Evolutionary conservation across 192 early-diverging fungal species (phyloP).

Genomic region (Chytriomyces confervae): DNA sequence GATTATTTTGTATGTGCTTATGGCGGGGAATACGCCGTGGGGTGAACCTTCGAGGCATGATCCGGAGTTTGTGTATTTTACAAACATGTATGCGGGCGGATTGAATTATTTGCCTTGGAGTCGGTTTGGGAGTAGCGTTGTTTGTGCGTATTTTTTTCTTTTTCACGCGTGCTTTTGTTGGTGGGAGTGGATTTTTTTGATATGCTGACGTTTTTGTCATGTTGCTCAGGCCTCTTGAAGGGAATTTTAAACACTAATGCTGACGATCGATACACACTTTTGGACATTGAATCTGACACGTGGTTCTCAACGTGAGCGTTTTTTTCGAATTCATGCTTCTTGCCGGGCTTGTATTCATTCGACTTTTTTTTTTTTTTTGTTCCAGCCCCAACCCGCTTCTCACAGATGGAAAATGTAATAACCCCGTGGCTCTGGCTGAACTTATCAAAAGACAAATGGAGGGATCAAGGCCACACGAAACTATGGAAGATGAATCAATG

Average conservation of each 20-base stretch:
- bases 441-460: slow-evolving; percentile 49
- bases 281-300: slow-evolving; percentile 49
- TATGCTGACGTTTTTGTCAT: background rate
- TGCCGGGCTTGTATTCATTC: background rate
- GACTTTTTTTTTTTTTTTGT: background rate
- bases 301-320: slow-evolving; percentile 59
- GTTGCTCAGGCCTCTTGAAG: slow-evolving; percentile 42
- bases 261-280: slow-evolving; percentile 47
- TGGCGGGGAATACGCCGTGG: slow-evolving; percentile 78
- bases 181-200: background rate
- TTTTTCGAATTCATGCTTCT: background rate
- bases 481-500: slow-evolving; percentile 2
- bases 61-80: slow-evolving; percentile 61
- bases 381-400: slow-evolving; percentile 59
- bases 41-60: slow-evolving; percentile 66
- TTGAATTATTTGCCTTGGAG: slow-evolving; percentile 60
- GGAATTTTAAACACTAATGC: slow-evolving; percentile 59
- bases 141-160: slow-evolving; percentile 21
- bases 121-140: slow-evolving; percentile 35
- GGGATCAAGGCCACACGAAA: background rate
- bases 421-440: slow-evolving; percentile 61
- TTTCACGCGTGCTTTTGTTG: background rate
- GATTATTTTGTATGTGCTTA: slow-evolving; percentile 71
- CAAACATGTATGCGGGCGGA: slow-evolving; percentile 39
- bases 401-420: slow-evolving; percentile 58